Evolutionary conservation across 176 grass and related monocot genomes (phyloP), one percentile per base, ranked within the genome.

Genomic region (Avena insularis): DNA sequence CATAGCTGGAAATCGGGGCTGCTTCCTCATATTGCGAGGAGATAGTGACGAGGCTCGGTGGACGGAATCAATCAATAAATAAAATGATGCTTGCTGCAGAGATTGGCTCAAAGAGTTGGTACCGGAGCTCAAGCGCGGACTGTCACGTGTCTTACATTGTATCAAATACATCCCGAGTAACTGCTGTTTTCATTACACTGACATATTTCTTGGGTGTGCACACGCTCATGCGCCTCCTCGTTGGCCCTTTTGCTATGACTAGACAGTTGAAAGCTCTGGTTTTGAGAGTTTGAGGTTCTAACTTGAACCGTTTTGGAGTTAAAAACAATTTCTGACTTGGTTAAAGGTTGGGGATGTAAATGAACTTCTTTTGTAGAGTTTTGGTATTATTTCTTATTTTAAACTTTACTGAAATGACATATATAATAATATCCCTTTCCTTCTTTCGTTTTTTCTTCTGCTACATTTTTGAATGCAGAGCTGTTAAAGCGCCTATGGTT

Each of bases 391-490:
- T 70, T 86, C 2, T 59, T 78, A 29, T 86, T 70, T 54, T 20
- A 66, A 20, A 59, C 8, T 62, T 48, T 65, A 56, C 75, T 77
- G 29, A 86, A 56, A 33, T 57, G 58, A 48, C 58, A 62, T 76
- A 14, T 87, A 68, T 68, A 68, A 68, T 68, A 68, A 68, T 68
- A 50, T 45, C 56, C 23, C 3, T 31, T 15, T 63, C 50, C 21
- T 48, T 79, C 73, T 49, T 36, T 29, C 11, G 47, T 2, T 63
- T 71, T 83, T 80, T 6, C 16, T 56, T 71, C 79, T 70, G 59
- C 49, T 76, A 16, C 80, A 6, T 78, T 80, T 71, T 66, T 27
- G 6, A 84, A 64, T 79, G 48, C 81, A 94, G 89, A 87, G 68
- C 82, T 58, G 82, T 62, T 14, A 48, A 84, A 79, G 27, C 61